These are phyloP conservation scores for Nemania sp. DNA, from an alignment of 2,329 filamentous ascomycete genomes.

Conservation along the genomic window DNA sequence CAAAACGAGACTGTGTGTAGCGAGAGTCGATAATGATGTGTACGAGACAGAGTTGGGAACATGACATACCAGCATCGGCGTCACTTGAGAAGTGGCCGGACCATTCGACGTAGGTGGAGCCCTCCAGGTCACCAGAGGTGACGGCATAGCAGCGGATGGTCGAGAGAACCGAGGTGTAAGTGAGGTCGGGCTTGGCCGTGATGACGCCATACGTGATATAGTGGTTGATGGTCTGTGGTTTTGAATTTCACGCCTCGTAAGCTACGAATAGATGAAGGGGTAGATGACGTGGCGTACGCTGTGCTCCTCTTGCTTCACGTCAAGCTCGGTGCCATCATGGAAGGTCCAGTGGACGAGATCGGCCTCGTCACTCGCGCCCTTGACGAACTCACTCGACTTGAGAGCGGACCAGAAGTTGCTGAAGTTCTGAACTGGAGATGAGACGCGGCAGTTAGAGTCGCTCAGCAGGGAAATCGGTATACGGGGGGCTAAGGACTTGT, in stretches of 20 bases:
- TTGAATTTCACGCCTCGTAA: not conserved
- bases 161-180: conserved; percentile 68
- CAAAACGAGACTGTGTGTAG: not conserved
- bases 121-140: conserved; percentile 67
- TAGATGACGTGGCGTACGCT: conserved; percentile 52
- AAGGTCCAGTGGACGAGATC: conserved; percentile 73
- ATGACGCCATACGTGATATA: conserved; percentile 77
- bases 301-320: conserved; percentile 79
- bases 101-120: conserved; percentile 71
- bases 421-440: conserved; percentile 61
- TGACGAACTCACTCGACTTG: conserved; percentile 64
- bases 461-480: not conserved
- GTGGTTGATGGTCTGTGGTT: conserved; percentile 66
- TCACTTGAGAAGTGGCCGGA: conserved; percentile 71
- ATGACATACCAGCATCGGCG: conserved; percentile 65
- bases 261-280: not conserved
- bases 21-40: not conserved
- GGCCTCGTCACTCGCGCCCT: conserved; percentile 65
- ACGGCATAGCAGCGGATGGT: conserved; percentile 68
- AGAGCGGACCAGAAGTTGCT: conserved; percentile 69
- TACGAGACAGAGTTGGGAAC: not conserved
- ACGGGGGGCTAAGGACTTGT: not conserved
- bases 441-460: not conserved
- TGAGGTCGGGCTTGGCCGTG: conserved; percentile 65
- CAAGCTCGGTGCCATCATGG: conserved; percentile 68